A percentile compares a stretch with the other conserved stretches of the same genome.
Conservation (phyloP, 176 grass and related monocot genomes). For the Thalia dealbata region DNA sequence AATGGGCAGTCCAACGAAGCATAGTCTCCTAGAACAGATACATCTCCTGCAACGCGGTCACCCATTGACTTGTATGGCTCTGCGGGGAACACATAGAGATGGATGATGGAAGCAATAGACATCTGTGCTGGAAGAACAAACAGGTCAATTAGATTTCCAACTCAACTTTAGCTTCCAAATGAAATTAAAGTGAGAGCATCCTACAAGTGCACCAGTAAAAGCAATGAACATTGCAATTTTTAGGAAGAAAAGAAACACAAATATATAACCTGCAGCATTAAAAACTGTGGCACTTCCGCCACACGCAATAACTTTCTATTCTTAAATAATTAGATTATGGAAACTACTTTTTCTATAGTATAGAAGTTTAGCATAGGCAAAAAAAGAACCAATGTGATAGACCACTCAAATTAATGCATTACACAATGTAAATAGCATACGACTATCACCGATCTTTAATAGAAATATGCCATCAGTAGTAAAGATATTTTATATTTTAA, state of each 20-base stretch:
- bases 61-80: conserved; percentile 78
- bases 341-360: background rate
- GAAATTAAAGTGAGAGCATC: background rate
- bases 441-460: background rate
- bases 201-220: background rate
- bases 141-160: conserved; percentile 12
- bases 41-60: conserved; percentile 33
- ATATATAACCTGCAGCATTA: background rate
- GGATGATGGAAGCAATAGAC: conserved; percentile 66
- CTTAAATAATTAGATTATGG: background rate
- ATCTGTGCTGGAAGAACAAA: conserved; percentile 52
- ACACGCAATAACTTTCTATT: background rate
- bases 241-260: background rate
- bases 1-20: conserved; percentile 65
- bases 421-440: too few species aligned
- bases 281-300: background rate
- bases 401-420: background rate
- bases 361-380: background rate
- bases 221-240: background rate
- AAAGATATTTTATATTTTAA: background rate
- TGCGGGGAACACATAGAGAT: conserved; percentile 79
- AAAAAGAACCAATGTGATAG: background rate
- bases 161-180: background rate
- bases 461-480: background rate
- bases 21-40: conserved; percentile 86